A percentile compares a stretch with the other conserved stretches of the same genome.
These are phyloP conservation scores for Dactylellina cionopaga DNA, from an alignment of 2,329 filamentous ascomycete species.

Conservation along the genomic window DNA sequence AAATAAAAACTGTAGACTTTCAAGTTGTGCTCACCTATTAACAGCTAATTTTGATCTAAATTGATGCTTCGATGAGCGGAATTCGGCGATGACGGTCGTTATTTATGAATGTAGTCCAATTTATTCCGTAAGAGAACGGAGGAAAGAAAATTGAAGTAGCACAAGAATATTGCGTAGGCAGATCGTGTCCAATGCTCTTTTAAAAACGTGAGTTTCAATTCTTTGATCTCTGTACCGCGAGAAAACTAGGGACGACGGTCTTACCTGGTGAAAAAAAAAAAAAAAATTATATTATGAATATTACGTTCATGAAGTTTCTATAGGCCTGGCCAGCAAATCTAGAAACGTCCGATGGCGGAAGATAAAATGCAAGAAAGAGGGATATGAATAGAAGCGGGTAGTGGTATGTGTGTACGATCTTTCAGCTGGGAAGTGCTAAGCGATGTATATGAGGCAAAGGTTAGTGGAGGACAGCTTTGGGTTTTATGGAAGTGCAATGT, in stretches of 20 bases:
- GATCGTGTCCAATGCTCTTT: conserved; percentile 34
- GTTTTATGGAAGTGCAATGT: conserved; percentile 10
- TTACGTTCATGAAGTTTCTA: conserved; percentile 31
- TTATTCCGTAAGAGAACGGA: conserved; percentile 20
- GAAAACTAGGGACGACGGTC: background rate
- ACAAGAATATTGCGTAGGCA: conserved; percentile 33
- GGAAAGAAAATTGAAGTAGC: conserved; percentile 31
- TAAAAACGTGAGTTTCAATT: conserved; percentile 36
- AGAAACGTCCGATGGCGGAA: conserved; percentile 43
- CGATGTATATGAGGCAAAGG: conserved; percentile 18
- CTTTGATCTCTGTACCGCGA: conserved; percentile 9
- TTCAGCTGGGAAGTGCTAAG: conserved; percentile 18
- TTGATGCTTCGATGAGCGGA: conserved; percentile 23
- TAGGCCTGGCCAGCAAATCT: conserved; percentile 33
- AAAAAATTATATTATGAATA: conserved; percentile 35
- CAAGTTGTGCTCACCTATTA: conserved; percentile 24
- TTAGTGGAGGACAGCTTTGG: conserved; percentile 17
- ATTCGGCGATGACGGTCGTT: conserved; percentile 36
- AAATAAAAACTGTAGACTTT: conserved; percentile 1
- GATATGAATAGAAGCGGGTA: conserved; percentile 16
- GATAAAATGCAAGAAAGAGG: conserved; percentile 11
- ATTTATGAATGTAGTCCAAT: conserved; percentile 14
- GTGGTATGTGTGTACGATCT: conserved; percentile 15
- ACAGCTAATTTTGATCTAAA: conserved; percentile 17
- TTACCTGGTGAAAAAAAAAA: conserved; percentile 19